Conservation (phyloP, 139 green algal species). For the Closterium sp. region DNA sequence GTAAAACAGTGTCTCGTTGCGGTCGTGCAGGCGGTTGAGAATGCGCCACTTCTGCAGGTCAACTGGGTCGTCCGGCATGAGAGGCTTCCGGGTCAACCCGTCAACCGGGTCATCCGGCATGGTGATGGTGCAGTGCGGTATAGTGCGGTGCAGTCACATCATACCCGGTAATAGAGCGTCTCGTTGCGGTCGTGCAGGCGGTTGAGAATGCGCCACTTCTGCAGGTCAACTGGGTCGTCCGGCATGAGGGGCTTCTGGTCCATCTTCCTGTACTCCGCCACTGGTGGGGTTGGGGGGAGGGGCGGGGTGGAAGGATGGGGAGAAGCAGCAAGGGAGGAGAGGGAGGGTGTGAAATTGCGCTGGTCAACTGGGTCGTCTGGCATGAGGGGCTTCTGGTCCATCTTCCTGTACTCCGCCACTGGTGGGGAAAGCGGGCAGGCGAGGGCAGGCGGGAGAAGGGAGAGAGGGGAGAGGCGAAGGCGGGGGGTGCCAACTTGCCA, state of each 20-base stretch:
- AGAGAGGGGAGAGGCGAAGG: background rate
- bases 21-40: conserved; percentile 64
- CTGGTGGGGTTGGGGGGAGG: background rate
- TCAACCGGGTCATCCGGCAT: background rate
- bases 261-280: background rate
- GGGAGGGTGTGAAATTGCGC: no score
- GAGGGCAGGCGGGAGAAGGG: no score
- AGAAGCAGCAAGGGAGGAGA: no score
- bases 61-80: background rate
- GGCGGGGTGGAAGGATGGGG: no score
- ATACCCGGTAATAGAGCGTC: conserved; percentile 85
- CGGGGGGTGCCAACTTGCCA: no score
- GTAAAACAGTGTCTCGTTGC: conserved; percentile 97
- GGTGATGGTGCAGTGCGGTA: no score
- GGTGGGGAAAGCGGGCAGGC: no score
- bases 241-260: conserved; percentile 1
- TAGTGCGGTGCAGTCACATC: no score
- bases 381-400: conserved; percentile 9
- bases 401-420: background rate
- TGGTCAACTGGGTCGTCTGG: no score
- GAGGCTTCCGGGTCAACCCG: background rate
- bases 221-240: conserved; percentile 21
- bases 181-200: conserved; percentile 86
- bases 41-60: conserved; percentile 61
- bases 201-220: conserved; percentile 60